Conservation (phyloP, 495 filamentous ascomycete species). For the Astrocystis sublimbata region DNA sequence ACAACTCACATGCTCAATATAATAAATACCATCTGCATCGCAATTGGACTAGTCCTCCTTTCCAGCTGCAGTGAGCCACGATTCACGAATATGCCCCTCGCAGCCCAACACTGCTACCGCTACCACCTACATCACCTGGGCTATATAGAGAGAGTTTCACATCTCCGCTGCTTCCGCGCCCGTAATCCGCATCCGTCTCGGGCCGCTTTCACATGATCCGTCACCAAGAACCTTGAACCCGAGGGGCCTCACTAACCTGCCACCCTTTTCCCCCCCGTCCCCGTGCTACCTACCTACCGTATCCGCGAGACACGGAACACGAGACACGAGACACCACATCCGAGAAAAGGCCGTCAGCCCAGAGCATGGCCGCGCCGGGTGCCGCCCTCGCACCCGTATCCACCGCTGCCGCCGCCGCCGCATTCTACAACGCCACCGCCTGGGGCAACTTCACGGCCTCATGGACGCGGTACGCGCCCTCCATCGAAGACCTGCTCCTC, state of each 20-base stretch:
- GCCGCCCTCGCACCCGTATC: constrained; percentile 18
- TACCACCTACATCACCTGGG: too few relatives aligned
- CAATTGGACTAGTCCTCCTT: too few relatives aligned
- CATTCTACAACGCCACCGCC: constrained; percentile 35
- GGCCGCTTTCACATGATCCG: background rate
- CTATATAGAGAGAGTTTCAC: background rate
- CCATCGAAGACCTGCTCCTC: constrained; percentile 57
- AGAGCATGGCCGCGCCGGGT: constrained; percentile 30
- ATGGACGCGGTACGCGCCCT: constrained; percentile 48
- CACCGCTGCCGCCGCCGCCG: constrained; percentile 23
- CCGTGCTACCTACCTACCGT: too few relatives aligned
- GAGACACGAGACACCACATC: background rate
- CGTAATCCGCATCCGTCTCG: background rate
- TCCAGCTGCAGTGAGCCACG: background rate
- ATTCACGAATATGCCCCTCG: background rate
- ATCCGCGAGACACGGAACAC: too few relatives aligned
- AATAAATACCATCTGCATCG: too few relatives aligned
- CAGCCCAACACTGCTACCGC: constrained; percentile 1
- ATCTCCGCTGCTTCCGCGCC: background rate
- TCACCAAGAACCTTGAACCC: constrained; percentile 3
- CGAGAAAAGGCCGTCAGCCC: background rate
- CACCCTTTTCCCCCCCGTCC: background rate
- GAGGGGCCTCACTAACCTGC: background rate
- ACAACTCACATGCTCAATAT: too few relatives aligned
- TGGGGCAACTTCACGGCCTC: constrained; percentile 49